Percentiles rank a stretch among this genome's conserved stretches.
phyloP scores from a whole-genome alignment of 108 stramenopile genomes.

The Pinguiococcus pyrenoidosus region DNA sequence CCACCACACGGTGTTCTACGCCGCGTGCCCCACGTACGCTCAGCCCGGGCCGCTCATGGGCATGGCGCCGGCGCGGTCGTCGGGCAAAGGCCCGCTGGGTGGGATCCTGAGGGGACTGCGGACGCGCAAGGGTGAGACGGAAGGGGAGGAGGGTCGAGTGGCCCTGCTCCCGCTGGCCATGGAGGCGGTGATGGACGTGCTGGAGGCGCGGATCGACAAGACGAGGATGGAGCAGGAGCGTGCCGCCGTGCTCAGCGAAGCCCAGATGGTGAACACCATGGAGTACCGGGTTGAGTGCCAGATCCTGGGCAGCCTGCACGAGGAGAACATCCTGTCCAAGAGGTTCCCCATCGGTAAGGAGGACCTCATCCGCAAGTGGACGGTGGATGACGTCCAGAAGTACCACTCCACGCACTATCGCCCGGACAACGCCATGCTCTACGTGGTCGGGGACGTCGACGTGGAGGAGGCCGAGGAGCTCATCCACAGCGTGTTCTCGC shows the following conservation, averaged over 20 bases:
- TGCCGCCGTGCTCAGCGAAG: conserved; percentile 81
- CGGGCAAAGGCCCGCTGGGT: too few species aligned
- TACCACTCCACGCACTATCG: conserved; percentile 93
- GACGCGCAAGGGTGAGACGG: background rate
- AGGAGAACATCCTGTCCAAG: conserved; percentile 85
- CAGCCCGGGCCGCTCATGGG: too few species aligned
- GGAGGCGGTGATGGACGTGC: conserved; percentile 84
- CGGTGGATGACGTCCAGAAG: conserved; percentile 72
- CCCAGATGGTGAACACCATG: conserved; percentile 89
- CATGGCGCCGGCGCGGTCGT: too few species aligned
- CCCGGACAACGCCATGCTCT: conserved; percentile 91
- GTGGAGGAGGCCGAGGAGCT: conserved; percentile 54
- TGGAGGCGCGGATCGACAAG: conserved; percentile 78
- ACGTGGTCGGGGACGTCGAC: conserved; percentile 85
- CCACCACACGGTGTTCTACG: conserved; percentile 97
- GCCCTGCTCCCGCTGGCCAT: conserved; percentile 86
- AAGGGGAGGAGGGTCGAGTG: background rate
- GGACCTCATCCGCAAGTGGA: conserved; percentile 71
- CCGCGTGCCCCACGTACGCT: conserved; percentile 67
- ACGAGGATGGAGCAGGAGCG: conserved; percentile 88
- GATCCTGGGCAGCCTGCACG: conserved; percentile 77
- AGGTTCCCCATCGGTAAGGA: conserved; percentile 92
- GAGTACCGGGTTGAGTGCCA: conserved; percentile 96
- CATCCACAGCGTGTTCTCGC: conserved; percentile 72
- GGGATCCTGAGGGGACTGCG: too few species aligned